Conservation (phyloP, 1,284 basidiomycete species). For the Sanghuangporus sanghuang region DNA sequence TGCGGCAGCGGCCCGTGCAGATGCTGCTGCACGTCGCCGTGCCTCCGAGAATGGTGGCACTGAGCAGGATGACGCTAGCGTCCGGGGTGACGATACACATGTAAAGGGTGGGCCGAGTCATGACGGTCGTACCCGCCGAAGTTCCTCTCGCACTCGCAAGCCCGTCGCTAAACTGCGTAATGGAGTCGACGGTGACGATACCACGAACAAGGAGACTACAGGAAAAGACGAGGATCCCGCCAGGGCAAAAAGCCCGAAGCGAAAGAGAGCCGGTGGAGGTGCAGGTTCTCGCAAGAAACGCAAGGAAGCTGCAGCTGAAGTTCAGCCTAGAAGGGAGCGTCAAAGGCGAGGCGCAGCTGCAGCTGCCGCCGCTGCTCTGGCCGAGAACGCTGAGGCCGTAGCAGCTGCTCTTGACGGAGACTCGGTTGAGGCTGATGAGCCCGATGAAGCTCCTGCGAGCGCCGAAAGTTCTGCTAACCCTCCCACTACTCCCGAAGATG, state of each 20-base stretch:
- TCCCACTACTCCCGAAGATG: background rate
- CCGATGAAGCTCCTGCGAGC: conserved; percentile 4
- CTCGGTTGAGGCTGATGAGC: background rate
- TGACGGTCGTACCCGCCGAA: conserved; percentile 28
- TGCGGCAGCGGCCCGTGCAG: conserved; percentile 56
- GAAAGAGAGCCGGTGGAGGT: conserved; percentile 10
- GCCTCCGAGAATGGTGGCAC: conserved; percentile 30
- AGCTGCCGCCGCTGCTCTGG: conserved; percentile 15
- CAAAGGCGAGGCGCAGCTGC: conserved; percentile 16
- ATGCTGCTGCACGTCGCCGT: conserved; percentile 54
- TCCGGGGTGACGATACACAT: conserved; percentile 31
- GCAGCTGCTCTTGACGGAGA: conserved; percentile 10
- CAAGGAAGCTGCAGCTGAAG: conserved; percentile 14
- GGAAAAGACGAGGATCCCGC: background rate
- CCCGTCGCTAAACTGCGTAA: conserved; percentile 52
- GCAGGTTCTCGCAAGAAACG: conserved; percentile 14
- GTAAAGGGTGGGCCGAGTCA: background rate
- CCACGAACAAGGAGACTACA: background rate
- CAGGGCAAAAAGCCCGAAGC: conserved; percentile 12
- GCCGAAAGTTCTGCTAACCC: background rate
- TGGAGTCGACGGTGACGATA: conserved; percentile 22
- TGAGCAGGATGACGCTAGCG: conserved; percentile 25
- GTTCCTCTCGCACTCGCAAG: conserved; percentile 44
- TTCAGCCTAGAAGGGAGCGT: conserved; percentile 11
- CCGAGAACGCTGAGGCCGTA: conserved; percentile 13